Conservation (phyloP, 805 yeast species). For the Candida silvicultrix region DNA sequence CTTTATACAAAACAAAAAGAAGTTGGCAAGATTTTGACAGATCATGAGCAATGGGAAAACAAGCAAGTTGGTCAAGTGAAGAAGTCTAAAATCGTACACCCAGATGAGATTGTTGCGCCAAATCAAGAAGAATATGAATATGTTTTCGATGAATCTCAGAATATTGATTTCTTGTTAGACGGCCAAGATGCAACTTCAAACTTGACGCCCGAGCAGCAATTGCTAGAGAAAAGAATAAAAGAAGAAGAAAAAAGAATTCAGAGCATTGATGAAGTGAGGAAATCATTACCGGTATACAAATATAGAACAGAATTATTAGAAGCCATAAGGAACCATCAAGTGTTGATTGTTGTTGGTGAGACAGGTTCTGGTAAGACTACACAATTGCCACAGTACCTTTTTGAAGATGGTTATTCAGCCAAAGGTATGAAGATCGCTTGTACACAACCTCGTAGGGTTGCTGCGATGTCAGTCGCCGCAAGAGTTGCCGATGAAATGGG, state of each 20-base stretch:
- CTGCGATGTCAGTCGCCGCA: slow-evolving; percentile 85
- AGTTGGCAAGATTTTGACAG: slow-evolving; percentile 25
- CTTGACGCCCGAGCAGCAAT: slow-evolving; percentile 24
- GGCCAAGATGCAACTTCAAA: slow-evolving; percentile 10
- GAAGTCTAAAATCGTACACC: slow-evolving; percentile 21
- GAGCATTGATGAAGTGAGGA: slow-evolving; percentile 36
- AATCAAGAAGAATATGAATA: slow-evolving; percentile 55
- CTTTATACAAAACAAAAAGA: slow-evolving; percentile 37
- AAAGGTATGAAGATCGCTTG: slow-evolving; percentile 64
- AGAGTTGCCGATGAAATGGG: slow-evolving; percentile 91
- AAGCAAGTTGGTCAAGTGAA: slow-evolving; percentile 13
- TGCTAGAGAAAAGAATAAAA: slow-evolving; percentile 28
- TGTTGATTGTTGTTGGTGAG: slow-evolving; percentile 74
- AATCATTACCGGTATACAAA: slow-evolving; percentile 68
- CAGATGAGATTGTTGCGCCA: slow-evolving; percentile 36
- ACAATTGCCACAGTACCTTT: slow-evolving; percentile 81
- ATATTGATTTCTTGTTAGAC: slow-evolving; percentile 45
- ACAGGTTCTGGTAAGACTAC: slow-evolving; percentile 96
- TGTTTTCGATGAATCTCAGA: slow-evolving; percentile 67
- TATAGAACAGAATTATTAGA: slow-evolving; percentile 54
- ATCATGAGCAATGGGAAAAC: slow-evolving; percentile 18
- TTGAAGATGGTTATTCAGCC: slow-evolving; percentile 72
- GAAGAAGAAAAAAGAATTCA: slow-evolving; percentile 28
- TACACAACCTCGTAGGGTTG: slow-evolving; percentile 94
- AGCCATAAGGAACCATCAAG: slow-evolving; percentile 58